These are phyloP conservation scores for Candida nitratophila DNA, from an alignment of 805 yeast genomes.

Conservation along the genomic window DNA sequence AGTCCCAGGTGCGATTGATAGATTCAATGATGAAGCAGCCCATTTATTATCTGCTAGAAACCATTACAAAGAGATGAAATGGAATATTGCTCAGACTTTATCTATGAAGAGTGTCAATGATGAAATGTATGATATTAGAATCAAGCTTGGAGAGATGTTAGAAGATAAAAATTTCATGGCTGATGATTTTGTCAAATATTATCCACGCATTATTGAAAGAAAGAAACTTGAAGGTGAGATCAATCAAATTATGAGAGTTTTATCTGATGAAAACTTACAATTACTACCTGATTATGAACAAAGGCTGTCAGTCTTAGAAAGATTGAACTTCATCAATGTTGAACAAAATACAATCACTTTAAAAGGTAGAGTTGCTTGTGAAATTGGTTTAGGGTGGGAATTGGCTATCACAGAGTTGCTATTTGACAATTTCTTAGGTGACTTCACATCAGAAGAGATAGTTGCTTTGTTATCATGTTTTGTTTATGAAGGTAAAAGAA, in stretches of 20 bases:
- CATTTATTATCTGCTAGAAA: constrained; percentile 30
- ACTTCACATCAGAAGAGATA: constrained; percentile 91
- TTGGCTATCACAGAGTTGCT: constrained; percentile 81
- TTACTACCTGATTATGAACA: constrained; percentile 91
- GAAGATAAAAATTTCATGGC: constrained; percentile 17
- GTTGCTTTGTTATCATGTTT: constrained; percentile 91
- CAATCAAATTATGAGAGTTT: constrained; percentile 45
- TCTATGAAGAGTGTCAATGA: constrained; percentile 29
- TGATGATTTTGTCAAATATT: constrained; percentile 11
- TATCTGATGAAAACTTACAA: constrained; percentile 85
- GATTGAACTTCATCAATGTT: constrained; percentile 74
- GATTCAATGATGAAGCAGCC: constrained; percentile 29
- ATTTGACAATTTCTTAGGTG: constrained; percentile 85
- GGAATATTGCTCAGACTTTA: constrained; percentile 28
- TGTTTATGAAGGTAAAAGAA: constrained; percentile 78
- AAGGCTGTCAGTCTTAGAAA: constrained; percentile 68
- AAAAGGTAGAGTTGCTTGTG: constrained; percentile 93
- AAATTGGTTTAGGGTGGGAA: constrained; percentile 87
- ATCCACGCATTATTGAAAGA: constrained; percentile 33
- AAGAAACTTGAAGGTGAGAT: constrained; percentile 43
- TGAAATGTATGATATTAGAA: constrained; percentile 28
- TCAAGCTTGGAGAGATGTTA: constrained; percentile 16
- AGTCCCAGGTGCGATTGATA: constrained; percentile 27
- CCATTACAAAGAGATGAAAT: constrained; percentile 37
- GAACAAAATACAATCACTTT: constrained; percentile 62